Base-by-base conservation (phyloP, 1,284 basidiomycete species). In the Pseudozyma tsukubaensis region DNA sequence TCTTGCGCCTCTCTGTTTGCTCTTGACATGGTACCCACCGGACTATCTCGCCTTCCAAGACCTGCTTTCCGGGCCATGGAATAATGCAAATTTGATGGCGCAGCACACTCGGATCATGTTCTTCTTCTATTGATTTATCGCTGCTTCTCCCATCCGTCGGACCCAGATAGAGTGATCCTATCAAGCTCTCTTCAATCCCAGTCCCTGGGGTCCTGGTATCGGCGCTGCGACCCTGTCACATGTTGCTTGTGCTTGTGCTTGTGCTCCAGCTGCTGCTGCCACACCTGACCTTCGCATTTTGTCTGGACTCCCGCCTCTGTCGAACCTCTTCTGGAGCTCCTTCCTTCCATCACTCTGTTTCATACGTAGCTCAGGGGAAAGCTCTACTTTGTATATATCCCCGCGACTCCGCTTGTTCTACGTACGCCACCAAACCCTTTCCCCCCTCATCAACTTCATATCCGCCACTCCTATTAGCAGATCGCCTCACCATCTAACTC, bases 321-420 rank as follows among this genome's bases (percentile, higher is more conserved):
- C 13, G 19, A 32, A 4, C 47, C 24, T 9, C 47, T 4, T 49
- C 32, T 1, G 18, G 16, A n/a, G 19, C 39, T 39, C 19, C 13
- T 2, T 48, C 18, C 53, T 55, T 18, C 50, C 37, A 49, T n/a
- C n/a, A 14, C 37, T n/a, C 35, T 48, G 18, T 48, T 18, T 39
- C 50, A 16, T n/a, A 48, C 36, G 21, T 34, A 52, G 50, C 50
- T 24, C 44, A 53, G 16, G 18, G 42, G 35, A 3, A 53, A 34
- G 50, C 29, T 37, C 50, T 43, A 19, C 55, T 49, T 53, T 64
- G 62, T 64, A 64, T 64, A 64, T 58, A 64, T 53, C 50, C 55
- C 45, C 36, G n/a, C 18, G 21, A 58, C 50, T 54, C 51, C 56
- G 56, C 51, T 39, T 45, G 12, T 13, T 40, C 10, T 19, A 29